Conservation (phyloP, 2,329 filamentous ascomycete species). For the Pseudogymnoascus sp. region DNA sequence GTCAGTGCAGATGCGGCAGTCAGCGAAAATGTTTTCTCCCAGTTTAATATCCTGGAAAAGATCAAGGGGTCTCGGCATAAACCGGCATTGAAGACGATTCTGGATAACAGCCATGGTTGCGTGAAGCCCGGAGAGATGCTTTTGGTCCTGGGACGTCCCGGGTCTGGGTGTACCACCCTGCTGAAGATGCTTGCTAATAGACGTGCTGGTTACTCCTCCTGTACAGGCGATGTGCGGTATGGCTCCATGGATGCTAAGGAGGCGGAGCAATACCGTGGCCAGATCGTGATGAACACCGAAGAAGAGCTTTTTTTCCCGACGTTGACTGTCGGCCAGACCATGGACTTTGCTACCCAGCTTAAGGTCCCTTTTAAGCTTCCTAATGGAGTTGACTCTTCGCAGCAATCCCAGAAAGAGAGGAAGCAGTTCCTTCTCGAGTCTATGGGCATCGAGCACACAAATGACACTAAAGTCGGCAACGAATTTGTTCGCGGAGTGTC, state of each 20-base stretch:
- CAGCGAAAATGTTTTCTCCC: conserved; percentile 52
- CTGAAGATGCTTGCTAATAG: conserved; percentile 63
- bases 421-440: background rate
- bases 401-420: background rate
- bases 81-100: conserved; percentile 54
- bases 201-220: conserved; percentile 48
- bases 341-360: conserved; percentile 48
- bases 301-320: conserved; percentile 45
- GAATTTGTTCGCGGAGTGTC: conserved; percentile 53
- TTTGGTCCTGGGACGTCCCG: conserved; percentile 60
- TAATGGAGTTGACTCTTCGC: background rate
- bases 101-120: conserved; percentile 59
- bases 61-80: conserved; percentile 46
- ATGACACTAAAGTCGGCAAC: conserved; percentile 55
- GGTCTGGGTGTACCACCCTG: conserved; percentile 63
- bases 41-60: conserved; percentile 48
- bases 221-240: conserved; percentile 52
- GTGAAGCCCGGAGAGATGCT: conserved; percentile 68
- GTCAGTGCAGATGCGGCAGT: conserved; percentile 25
- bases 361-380: conserved; percentile 35
- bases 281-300: conserved; percentile 50
- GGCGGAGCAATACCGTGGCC: conserved; percentile 42
- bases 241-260: conserved; percentile 38
- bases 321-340: conserved; percentile 44
- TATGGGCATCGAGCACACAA: conserved; percentile 55